phyloP scores from a whole-genome alignment of 2,329 filamentous ascomycete species.

The Hypoxylon sp. region DNA sequence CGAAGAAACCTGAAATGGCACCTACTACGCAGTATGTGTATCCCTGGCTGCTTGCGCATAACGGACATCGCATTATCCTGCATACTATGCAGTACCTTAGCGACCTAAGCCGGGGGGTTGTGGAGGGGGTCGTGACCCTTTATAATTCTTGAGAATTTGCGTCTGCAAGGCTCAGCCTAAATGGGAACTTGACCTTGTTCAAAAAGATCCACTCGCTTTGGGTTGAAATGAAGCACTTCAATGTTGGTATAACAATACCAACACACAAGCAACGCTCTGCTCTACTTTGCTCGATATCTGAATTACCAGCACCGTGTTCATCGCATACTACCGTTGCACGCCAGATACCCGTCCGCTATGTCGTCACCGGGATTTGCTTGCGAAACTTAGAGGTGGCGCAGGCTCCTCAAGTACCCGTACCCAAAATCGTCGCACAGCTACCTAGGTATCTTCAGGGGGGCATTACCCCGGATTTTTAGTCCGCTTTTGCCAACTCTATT shows the following conservation, averaged over 20 bases:
- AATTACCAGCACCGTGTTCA: slow-evolving; percentile 12
- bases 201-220: slow-evolving; percentile 17
- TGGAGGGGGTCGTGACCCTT: slow-evolving; percentile 38
- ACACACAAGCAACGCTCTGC: slow-evolving; percentile 10
- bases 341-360: slow-evolving; percentile 22
- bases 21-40: slow-evolving; percentile 22
- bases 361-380: slow-evolving; percentile 29
- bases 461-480: slow-evolving; percentile 52
- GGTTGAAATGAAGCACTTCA: slow-evolving; percentile 8
- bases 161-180: slow-evolving; percentile 52
- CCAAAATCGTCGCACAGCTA: slow-evolving; percentile 37
- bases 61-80: slow-evolving; percentile 29
- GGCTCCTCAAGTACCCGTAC: slow-evolving; percentile 41
- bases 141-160: slow-evolving; percentile 35
- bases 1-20: slow-evolving; percentile 19
- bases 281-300: background rate
- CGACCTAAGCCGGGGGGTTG: slow-evolving; percentile 31
- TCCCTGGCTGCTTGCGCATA: slow-evolving; percentile 27
- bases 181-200: slow-evolving; percentile 42
- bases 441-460: slow-evolving; percentile 35
- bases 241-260: slow-evolving; percentile 31
- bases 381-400: slow-evolving; percentile 39
- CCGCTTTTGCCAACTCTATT: slow-evolving; percentile 38
- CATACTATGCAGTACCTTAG: slow-evolving; percentile 27
- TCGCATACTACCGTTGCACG: slow-evolving; percentile 16